Evolutionary conservation across 2,329 filamentous ascomycete species (phyloP), one percentile per base, ranked within the genome.

Genomic region (Trichoderma guizhouense): DNA sequence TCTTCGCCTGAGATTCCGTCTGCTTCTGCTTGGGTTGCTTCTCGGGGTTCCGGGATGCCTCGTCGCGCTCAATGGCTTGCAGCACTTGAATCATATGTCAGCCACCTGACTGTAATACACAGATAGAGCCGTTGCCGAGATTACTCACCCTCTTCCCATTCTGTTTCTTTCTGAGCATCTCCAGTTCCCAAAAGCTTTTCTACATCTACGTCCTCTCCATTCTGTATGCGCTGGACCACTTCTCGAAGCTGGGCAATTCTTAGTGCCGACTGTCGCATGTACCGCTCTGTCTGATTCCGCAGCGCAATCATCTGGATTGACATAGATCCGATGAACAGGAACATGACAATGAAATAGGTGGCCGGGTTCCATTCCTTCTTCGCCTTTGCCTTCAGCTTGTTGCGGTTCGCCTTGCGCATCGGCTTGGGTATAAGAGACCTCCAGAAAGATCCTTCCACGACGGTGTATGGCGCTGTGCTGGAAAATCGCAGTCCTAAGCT

Each of bases 281-380:
- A 95, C 11, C 90, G 89, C 36, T 87, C 86, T 78, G 91, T 92
- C 65, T 95, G 91, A 76, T 92, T 93, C 77, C 91, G 92, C 77
- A 98, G 81, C 43, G 90, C 87, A 78, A 99, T 91, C 86, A 96
- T 93, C 77, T 98, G 93, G 76, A 99, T 98, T 15, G 95, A 93
- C 86, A 98, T 97, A 73, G 94, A 97, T 5, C 97, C 97, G 74
- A 98, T 95, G 74, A 98, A 87, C 53, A 94, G 85, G 78, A 94
- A 94, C 74, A 95, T 93, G 76, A 91, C 85, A 76, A 95, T 93
- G 80, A 91, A 96, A 78, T 94, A 95, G 0, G 91, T 94, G 24
- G 92, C 92, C 3, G 93, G 92, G 76, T 95, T 95, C 90, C 91
- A 93, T 76, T 90, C 88, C 78, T 88, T 91, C 74, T 86, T 88